Evolutionary conservation across 2,329 filamentous ascomycete species (phyloP).

Genomic region (Clarireedia paspali): DNA sequence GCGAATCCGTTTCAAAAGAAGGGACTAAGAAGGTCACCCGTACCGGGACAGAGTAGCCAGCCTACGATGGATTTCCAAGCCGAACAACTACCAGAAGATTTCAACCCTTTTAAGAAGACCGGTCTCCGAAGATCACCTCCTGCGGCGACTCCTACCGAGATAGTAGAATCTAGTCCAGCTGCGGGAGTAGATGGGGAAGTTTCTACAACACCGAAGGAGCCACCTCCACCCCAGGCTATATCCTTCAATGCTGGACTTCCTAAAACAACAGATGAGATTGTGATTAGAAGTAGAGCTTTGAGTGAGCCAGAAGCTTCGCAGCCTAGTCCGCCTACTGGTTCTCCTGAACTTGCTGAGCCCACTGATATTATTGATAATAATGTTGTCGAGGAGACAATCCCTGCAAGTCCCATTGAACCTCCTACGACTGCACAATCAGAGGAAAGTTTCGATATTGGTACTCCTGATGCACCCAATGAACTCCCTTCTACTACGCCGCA

Average conservation of each 20-base stretch:
- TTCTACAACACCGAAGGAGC: constrained; percentile 12
- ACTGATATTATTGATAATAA: neutral
- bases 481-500: neutral
- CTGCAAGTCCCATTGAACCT: neutral
- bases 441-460: neutral
- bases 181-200: neutral
- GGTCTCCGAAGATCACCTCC: constrained; percentile 15
- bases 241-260: neutral
- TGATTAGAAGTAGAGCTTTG: constrained; percentile 1
- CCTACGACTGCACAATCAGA: neutral
- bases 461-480: neutral
- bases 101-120: constrained; percentile 11
- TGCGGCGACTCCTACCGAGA: neutral
- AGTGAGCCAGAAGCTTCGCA: neutral
- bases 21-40: constrained; percentile 22
- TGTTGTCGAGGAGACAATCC: neutral
- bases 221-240: constrained; percentile 4
- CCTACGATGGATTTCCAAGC: neutral
- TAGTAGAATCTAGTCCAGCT: neutral
- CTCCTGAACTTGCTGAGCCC: constrained; percentile 3
- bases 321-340: neutral
- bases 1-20: constrained; percentile 26
- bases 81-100: constrained; percentile 6
- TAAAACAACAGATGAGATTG: neutral
- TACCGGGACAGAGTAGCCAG: constrained; percentile 6